Evolutionary conservation across 345 rosid species (phyloP).

Genomic region (Euphorbia tirucalli): DNA sequence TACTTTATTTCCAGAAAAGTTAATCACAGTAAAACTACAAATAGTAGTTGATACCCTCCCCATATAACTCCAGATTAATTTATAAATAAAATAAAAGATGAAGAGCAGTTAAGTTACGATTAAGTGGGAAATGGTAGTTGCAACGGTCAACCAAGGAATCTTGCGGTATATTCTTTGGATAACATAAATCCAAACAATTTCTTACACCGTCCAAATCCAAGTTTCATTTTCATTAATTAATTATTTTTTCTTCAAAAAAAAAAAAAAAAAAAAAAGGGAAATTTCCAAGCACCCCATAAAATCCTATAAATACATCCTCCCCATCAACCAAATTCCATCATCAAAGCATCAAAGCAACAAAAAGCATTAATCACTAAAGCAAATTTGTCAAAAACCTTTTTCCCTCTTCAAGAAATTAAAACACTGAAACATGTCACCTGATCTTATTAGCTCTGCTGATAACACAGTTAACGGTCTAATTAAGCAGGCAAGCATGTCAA

Average conservation of each 20-base stretch:
- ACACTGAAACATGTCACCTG: constrained; percentile 15
- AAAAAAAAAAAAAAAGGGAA: no score
- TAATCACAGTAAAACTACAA: no score
- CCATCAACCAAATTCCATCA: neutral
- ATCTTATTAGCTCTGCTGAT: neutral
- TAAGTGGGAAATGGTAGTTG: neutral
- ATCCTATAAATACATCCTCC: neutral
- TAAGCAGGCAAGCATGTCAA: constrained; percentile 28
- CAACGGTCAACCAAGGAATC: neutral
- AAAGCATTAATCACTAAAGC: neutral
- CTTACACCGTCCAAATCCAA: constrained; percentile 11
- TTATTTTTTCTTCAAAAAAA: no score
- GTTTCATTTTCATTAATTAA: neutral
- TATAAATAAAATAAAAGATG: neutral
- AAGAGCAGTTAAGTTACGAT: neutral
- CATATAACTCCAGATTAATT: no score
- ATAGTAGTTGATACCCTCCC: no score
- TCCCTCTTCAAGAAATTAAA: neutral
- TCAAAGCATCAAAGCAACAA: neutral
- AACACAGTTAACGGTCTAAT: neutral
- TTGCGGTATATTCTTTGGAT: neutral
- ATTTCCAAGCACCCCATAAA: neutral
- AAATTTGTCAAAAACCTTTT: neutral
- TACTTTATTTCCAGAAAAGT: no score
- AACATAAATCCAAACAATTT: neutral